Conservation (phyloP, 73 alveolate species). For the Stentor roeselii region DNA sequence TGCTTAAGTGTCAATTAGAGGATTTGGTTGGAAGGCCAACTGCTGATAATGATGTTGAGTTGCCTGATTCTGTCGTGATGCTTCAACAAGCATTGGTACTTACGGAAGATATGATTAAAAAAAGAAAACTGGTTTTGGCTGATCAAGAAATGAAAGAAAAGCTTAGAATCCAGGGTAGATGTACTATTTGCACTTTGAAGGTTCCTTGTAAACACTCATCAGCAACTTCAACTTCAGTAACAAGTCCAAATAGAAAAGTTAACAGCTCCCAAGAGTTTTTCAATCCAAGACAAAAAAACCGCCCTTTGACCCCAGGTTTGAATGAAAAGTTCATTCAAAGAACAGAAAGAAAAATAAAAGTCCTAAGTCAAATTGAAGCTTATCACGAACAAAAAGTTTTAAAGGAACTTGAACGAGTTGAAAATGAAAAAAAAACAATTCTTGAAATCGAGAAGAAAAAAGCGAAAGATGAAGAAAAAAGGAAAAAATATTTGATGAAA, state of each 20-base stretch:
- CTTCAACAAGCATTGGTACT: background rate
- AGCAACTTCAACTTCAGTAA: background rate
- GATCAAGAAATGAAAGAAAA: constrained; percentile 45
- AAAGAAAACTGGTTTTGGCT: constrained; percentile 4
- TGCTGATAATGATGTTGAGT: background rate
- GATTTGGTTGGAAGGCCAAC: background rate
- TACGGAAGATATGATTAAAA: constrained; percentile 28
- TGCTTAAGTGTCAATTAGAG: constrained; percentile 53
- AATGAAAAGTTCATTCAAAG: constrained; percentile 14
- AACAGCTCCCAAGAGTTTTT: background rate
- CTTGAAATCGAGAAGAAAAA: background rate
- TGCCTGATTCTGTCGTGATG: constrained; percentile 8
- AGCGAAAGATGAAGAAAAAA: background rate
- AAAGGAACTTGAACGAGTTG: constrained; percentile 28
- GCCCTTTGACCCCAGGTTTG: background rate
- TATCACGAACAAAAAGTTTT: constrained; percentile 29
- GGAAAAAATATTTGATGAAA: constrained; percentile 26
- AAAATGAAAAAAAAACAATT: background rate
- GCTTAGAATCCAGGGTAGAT: constrained; percentile 39
- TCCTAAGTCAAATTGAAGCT: constrained; percentile 24
- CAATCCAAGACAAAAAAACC: background rate
- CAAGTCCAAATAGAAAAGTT: background rate
- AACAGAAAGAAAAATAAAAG: constrained; percentile 20
- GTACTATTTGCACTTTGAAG: constrained; percentile 54
- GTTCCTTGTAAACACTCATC: constrained; percentile 59